Evolutionary conservation across 805 yeast genomes (phyloP), one percentile per base, ranked within the genome.

Genomic region (Tetrapisispora iriomotensis): DNA sequence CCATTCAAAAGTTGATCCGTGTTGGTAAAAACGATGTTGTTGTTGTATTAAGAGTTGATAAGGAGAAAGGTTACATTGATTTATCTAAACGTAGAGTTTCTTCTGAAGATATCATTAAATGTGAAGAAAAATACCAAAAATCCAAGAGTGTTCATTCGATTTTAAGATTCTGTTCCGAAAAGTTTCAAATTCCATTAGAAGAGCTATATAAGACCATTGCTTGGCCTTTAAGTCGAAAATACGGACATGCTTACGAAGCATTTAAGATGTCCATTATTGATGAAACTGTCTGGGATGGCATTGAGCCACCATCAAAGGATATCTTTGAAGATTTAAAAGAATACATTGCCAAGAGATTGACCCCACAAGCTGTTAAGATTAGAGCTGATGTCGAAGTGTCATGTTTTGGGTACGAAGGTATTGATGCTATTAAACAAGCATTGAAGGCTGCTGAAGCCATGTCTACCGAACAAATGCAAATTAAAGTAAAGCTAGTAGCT

Each of bases 21-120:
- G 97, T 92, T 48, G 98, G 98, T 49, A 86, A 94, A 62, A 92
- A 92, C 60, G 98, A 92, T 68, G 96, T 92, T 40, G 98, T 90
- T 24, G 96, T 92, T 44, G 98, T 92, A 8, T 72, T 92, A 59
- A 82, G 98, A 71, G 98, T 92, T 44, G 98, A 92, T 67, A 88
- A 88, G 65, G 98, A 92, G 64, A 92, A 92, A 67, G 98, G 98
- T 35, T 92, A 92, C 66, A 92, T 92, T 60, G 98, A 92, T 68
- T 72, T 92, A 58, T 87, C 96, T 41, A 92, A 92, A 66, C 88
- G 97, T 75, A 80, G 96, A 64, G 98, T 90, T 39, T 80, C 94
- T n/a, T 79, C 96, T 29, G 98, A 92, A 68, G 98, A 92, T 65
- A 90, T 92, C 49, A 79, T 82, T 55, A 86, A 85, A 66, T 92